Base-by-base conservation (phyloP, 495 filamentous ascomycete species). In the Ascodesmis nigricans region DNA sequence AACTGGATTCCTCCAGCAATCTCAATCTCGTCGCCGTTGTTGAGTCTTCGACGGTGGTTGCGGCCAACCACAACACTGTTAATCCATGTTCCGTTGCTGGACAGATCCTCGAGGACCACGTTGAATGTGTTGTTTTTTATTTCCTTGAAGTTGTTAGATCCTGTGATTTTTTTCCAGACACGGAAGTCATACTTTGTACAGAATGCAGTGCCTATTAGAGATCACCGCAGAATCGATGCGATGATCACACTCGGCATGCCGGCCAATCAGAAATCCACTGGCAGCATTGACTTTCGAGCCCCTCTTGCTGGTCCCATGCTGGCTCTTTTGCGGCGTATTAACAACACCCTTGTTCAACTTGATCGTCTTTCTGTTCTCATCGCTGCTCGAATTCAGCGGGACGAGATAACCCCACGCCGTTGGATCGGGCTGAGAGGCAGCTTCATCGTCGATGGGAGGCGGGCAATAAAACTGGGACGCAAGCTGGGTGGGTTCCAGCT, bases 21-120 rank as follows among this genome's bases (percentile, higher is more conserved):
- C 9, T 73, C 73, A 26, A 99, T 71, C 54, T 95, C 83, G 43
- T 95, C 90, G 13, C 75, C 70, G 46, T 91, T 76, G 35, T 78
- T 60, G 21, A 99, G 65, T 48, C 91, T 77, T 22, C 90, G 69
- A 30, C 80, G 66, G 45, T 91, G 78, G 52, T 95, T 99, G 29
- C 87, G 73, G 9, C 84, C 84, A 21, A 99, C 69, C 21, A 90
- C 63, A 3, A 75, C 75, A 43, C 91, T 79, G 47, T 93, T 93
- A 33, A 99, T 74, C 53, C 80, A 93, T 1, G 90, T 99, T 5
- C 87, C 87, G 54, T 99, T 99, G 50, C 71, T 84, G 13, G 90
- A 95, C 10, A 93, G 61, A 53, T 99, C 87, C 50, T 93, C 84
- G 8, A 99, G 45, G 3, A 93, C 63, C 3, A 81, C 90, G 18